Conservation (phyloP, 495 filamentous ascomycete genomes). For the Xanthoparmelia taractica region DNA sequence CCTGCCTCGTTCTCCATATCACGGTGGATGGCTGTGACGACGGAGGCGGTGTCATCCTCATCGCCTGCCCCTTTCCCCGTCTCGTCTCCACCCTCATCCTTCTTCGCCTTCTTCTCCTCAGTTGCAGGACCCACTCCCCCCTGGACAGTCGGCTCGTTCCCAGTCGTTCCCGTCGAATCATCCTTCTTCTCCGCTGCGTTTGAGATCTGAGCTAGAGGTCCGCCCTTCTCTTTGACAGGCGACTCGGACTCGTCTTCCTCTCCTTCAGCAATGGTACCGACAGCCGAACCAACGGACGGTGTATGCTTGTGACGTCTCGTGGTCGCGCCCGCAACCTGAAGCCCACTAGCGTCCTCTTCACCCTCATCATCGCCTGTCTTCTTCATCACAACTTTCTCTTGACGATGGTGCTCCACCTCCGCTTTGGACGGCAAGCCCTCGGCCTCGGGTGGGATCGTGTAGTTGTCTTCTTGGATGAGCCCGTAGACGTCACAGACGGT, state of each 20-base stretch:
- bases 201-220: slow-evolving; percentile 19
- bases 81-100: background rate
- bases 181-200: slow-evolving; percentile 20
- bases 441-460: slow-evolving; percentile 88
- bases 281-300: slow-evolving; percentile 65
- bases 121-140: no score
- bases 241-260: slow-evolving; percentile 51
- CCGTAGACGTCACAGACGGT: slow-evolving; percentile 87
- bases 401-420: slow-evolving; percentile 9
- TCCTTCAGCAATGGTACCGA: slow-evolving; percentile 63
- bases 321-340: slow-evolving; percentile 52
- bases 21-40: background rate
- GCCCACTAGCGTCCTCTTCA: slow-evolving; percentile 28
- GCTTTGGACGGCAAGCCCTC: slow-evolving; percentile 48
- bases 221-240: slow-evolving; percentile 13
- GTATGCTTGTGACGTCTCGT: slow-evolving; percentile 66
- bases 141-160: background rate
- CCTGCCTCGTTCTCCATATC: background rate
- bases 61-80: background rate
- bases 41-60: background rate
- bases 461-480: slow-evolving; percentile 85
- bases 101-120: slow-evolving; percentile 8
- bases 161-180: background rate
- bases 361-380: slow-evolving; percentile 56
- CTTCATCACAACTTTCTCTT: slow-evolving; percentile 42